Evolutionary conservation across 495 filamentous ascomycete species (phyloP), one percentile per base, ranked within the genome.

Genomic region (Lindgomyces ingoldianus): DNA sequence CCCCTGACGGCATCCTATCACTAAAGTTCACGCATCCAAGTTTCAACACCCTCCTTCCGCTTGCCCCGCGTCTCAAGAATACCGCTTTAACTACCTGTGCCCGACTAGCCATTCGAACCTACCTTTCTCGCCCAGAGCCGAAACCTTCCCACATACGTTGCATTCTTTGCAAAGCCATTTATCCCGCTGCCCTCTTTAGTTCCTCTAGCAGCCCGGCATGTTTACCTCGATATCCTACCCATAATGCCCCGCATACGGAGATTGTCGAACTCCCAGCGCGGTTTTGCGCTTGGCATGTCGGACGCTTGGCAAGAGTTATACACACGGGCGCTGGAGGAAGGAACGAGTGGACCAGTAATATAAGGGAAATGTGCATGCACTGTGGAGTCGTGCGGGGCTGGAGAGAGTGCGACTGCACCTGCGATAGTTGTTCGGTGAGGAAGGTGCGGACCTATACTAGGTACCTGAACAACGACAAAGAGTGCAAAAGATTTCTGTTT

Each of bases 351-450:
- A 42, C 51, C 21, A 65, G 67, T 46, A 24, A 30, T 10, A 39
- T 57, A 10, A 30, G 29, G 25, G 14, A 50, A 18, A 65, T 73
- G 50, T 73, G 71, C 41, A 63, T 71, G 48, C 71, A 73, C 33
- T 69, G 65, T 46, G 69, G 71, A 6, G 33, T 19, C n/a, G 51
- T 71, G 26, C 27, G 53, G 21, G 59, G 44, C 9, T 73, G 71
- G 71, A 46, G 44, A 16, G 19, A 33, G 9, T 66, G 62, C 39
- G 42, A 12, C 8, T 69, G 65, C 50, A 30, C 36, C 10, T 73
- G 71, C 41, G 59, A 63, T 25, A 67, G 54, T 49, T 73, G 71
- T 30, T 52, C 63, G 45, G 12, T 45, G 1, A 33, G 63, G 25
- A 52, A 30, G 11, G 57, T 68, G 39, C 10, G 57, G 56, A 62